Evolutionary conservation across 1,284 basidiomycete species (phyloP).

Genomic region (Ceratobasidium sp.): DNA sequence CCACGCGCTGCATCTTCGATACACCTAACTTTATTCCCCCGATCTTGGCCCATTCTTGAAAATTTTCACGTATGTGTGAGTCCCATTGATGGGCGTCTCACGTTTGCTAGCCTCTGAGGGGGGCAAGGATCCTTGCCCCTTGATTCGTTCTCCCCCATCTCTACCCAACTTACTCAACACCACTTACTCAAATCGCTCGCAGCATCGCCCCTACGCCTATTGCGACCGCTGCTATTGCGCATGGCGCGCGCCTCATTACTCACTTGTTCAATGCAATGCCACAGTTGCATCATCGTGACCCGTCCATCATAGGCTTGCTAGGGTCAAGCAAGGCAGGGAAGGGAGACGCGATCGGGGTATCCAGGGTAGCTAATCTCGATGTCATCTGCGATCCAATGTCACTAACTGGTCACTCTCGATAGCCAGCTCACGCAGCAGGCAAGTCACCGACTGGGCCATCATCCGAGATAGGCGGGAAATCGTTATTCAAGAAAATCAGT

Average conservation of each 20-base stretch:
- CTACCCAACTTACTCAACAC: background rate
- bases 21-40: background rate
- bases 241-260: conserved; percentile 83
- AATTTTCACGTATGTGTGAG: background rate
- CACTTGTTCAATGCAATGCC: conserved; percentile 95
- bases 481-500: conserved; percentile 22
- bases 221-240: conserved; percentile 68
- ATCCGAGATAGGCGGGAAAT: conserved; percentile 7
- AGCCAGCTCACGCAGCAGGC: background rate
- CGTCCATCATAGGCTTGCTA: conserved; percentile 85
- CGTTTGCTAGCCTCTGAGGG: background rate
- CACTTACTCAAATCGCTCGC: background rate
- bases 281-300: conserved; percentile 81
- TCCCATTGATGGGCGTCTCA: background rate
- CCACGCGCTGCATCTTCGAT: background rate
- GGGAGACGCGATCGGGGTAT: conserved; percentile 3
- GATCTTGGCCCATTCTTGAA: background rate
- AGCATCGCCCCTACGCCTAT: conserved; percentile 70
- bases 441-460: background rate
- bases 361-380: background rate
- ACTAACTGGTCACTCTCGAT: background rate
- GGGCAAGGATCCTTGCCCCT: background rate
- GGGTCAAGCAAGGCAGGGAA: conserved; percentile 51
- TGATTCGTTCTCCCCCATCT: background rate
- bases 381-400: background rate